phyloP scores from a whole-genome alignment of 73 alveolate species.

The Blepharisma japonicum region DNA sequence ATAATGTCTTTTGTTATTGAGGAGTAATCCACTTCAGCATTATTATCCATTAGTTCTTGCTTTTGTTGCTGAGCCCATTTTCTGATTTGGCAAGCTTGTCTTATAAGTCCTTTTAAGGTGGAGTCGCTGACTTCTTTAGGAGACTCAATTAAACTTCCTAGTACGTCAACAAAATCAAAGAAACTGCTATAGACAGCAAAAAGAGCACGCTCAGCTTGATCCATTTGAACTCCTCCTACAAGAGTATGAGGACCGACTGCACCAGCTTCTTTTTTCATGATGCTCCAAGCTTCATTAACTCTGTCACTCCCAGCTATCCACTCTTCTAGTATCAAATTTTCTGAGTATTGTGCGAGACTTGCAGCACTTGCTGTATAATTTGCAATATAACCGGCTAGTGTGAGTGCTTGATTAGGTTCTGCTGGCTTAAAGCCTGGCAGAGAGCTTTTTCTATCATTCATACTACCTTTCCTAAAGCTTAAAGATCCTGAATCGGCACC shows the following conservation, averaged over 20 bases:
- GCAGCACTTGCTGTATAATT: background rate
- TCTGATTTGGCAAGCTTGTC: conserved; percentile 18
- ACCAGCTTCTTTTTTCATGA: conserved; percentile 23
- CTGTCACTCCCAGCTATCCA: conserved; percentile 16
- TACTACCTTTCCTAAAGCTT: background rate
- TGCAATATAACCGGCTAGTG: background rate
- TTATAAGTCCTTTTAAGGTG: background rate
- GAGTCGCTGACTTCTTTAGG: background rate
- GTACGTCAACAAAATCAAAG: conserved; percentile 11
- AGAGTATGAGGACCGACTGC: conserved; percentile 15
- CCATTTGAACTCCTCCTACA: conserved; percentile 8
- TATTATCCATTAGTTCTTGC: background rate
- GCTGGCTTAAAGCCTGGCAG: conserved; percentile 9
- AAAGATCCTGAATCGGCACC: too few species aligned
- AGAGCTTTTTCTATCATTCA: conserved; percentile 11
- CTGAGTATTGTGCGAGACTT: background rate
- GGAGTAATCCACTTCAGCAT: conserved; percentile 2
- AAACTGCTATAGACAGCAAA: conserved; percentile 5
- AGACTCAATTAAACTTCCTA: background rate
- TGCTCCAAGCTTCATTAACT: conserved; percentile 4
- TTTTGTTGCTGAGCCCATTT: conserved; percentile 28
- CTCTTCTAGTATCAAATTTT: conserved; percentile 1
- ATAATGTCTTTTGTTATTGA: background rate
- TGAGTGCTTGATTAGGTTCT: background rate
- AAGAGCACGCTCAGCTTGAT: conserved; percentile 25